phyloP scores from a whole-genome alignment of 805 yeast genomes.

The Hanseniaspora osmophila region DNA sequence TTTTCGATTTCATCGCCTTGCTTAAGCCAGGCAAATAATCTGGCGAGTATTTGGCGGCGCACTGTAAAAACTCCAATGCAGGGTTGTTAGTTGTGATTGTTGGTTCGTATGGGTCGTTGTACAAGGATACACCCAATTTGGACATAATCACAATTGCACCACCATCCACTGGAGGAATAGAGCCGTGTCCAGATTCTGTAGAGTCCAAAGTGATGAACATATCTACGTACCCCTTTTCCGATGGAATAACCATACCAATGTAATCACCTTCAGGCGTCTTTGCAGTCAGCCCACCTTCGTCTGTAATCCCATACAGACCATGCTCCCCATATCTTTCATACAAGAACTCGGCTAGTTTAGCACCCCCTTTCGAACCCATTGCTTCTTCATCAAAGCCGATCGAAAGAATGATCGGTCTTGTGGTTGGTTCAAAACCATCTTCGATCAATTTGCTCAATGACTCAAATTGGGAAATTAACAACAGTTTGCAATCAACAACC shows the following conservation, averaged over 20 bases:
- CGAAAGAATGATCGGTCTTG: constrained; percentile 44
- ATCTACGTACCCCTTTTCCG: constrained; percentile 45
- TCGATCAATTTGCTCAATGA: constrained; percentile 35
- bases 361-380: constrained; percentile 50
- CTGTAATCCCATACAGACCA: constrained; percentile 46
- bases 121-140: constrained; percentile 41
- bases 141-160: constrained; percentile 62
- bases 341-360: constrained; percentile 30
- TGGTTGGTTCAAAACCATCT: constrained; percentile 30
- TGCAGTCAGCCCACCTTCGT: constrained; percentile 42
- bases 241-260: constrained; percentile 36
- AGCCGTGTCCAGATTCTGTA: constrained; percentile 43
- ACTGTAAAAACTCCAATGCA: constrained; percentile 38
- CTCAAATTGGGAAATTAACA: constrained; percentile 45
- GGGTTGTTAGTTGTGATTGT: constrained; percentile 44
- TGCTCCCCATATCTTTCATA: constrained; percentile 42
- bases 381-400: constrained; percentile 71
- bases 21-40: constrained; percentile 12
- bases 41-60: constrained; percentile 42
- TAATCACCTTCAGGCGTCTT: constrained; percentile 27
- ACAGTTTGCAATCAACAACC: constrained; percentile 50
- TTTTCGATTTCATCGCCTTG: constrained; percentile 16
- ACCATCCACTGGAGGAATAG: constrained; percentile 55
- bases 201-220: constrained; percentile 23
- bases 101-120: constrained; percentile 35